phyloP scores from a whole-genome alignment of 306 rosid species.

The Canavalia ensiformis region DNA sequence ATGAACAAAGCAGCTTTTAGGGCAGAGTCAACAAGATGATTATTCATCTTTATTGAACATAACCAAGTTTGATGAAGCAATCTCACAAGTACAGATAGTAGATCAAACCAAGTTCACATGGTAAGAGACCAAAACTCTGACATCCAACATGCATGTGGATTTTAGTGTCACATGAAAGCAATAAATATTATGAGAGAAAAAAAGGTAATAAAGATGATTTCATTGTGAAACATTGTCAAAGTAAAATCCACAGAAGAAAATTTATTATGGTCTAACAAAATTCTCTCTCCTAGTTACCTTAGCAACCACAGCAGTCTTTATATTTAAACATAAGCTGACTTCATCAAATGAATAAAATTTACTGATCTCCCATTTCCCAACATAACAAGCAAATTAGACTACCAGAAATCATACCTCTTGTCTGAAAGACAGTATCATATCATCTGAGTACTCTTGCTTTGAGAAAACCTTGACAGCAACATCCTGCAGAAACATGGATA shows the following conservation, averaged over 20 bases:
- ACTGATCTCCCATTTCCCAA: slow-evolving; percentile 24
- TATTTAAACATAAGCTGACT: slow-evolving; percentile 7
- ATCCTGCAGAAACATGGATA: slow-evolving; percentile 64
- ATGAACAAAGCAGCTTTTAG: slow-evolving; percentile 6
- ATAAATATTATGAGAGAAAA: neutral
- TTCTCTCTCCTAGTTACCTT: slow-evolving; percentile 14
- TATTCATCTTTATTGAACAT: slow-evolving; percentile 19
- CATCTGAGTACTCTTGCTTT: slow-evolving; percentile 91
- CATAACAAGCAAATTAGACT: slow-evolving; percentile 40
- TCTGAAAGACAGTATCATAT: slow-evolving; percentile 77
- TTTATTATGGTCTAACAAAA: neutral
- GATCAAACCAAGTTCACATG: slow-evolving; percentile 20
- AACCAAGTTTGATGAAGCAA: slow-evolving; percentile 20
- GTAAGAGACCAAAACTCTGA: slow-evolving; percentile 21
- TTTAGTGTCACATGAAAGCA: slow-evolving; percentile 7
- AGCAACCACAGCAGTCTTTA: slow-evolving; percentile 24
- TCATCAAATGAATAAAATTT: slow-evolving; percentile 17
- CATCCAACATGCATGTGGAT: neutral
- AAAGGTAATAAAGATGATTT: neutral
- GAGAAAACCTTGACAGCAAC: slow-evolving; percentile 97
- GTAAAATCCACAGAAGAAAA: slow-evolving; percentile 27
- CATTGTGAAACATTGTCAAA: slow-evolving; percentile 5
- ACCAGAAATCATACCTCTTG: slow-evolving; percentile 79
- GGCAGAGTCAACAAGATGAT: slow-evolving; percentile 6
- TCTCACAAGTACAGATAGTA: neutral